Percentiles rank a stretch among this genome's conserved stretches.
These are phyloP conservation scores for Myxozyma kluyveri DNA, from an alignment of 805 yeast genomes.

Conservation along the genomic window DNA sequence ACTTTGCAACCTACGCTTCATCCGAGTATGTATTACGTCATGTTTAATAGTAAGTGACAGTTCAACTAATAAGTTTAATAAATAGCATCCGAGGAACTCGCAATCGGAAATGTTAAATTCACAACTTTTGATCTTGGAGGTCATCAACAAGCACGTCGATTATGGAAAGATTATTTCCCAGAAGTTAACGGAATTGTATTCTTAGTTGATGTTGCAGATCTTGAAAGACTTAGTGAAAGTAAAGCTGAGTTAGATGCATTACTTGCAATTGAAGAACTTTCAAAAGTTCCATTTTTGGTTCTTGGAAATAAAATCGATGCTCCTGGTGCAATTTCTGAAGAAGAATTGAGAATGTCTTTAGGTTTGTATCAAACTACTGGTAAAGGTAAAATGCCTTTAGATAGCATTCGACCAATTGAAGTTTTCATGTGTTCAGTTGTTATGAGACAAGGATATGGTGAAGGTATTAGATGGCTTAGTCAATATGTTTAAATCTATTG, in stretches of 20 bases:
- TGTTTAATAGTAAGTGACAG: background rate
- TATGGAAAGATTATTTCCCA: slow-evolving; percentile 99
- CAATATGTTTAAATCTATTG: slow-evolving; percentile 42
- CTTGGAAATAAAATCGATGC: slow-evolving; percentile 97
- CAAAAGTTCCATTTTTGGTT: slow-evolving; percentile 84
- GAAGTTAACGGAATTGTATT: slow-evolving; percentile 97
- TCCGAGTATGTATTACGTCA: slow-evolving; percentile 49
- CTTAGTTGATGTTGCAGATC: slow-evolving; percentile 95
- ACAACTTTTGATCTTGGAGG: slow-evolving; percentile 99
- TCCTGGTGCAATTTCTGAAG: slow-evolving; percentile 90
- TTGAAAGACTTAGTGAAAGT: slow-evolving; percentile 91
- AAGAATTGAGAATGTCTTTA: slow-evolving; percentile 85
- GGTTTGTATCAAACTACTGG: slow-evolving; percentile 90
- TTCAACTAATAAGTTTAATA: slow-evolving; percentile 2
- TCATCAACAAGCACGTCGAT: slow-evolving; percentile 96
- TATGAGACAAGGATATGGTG: slow-evolving; percentile 98
- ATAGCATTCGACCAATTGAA: slow-evolving; percentile 85
- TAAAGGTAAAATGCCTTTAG: slow-evolving; percentile 67
- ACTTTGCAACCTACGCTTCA: slow-evolving; percentile 97
- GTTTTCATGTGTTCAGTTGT: slow-evolving; percentile 97
- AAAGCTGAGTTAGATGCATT: slow-evolving; percentile 92
- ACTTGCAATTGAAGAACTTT: slow-evolving; percentile 87
- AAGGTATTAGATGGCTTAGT: slow-evolving; percentile 97
- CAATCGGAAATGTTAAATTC: slow-evolving; percentile 93
- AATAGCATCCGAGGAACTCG: slow-evolving; percentile 89